A percentile compares a stretch with the other conserved stretches of the same genome.
phyloP scores from a whole-genome alignment of 1,284 basidiomycete genomes.

The Stygiomarasmius scandens region DNA sequence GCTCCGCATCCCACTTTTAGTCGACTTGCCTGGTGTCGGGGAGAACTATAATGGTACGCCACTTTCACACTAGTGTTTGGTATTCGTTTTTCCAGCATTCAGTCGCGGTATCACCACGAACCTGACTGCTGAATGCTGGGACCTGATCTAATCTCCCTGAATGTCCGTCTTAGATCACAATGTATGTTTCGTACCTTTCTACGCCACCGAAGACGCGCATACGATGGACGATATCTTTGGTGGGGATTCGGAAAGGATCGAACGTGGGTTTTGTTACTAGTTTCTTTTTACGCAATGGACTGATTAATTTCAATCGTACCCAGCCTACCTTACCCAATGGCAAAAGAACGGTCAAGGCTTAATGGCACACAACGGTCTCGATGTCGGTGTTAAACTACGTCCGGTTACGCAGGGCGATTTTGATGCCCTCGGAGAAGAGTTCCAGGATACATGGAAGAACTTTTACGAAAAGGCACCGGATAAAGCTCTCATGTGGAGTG shows the following conservation, averaged over 20 bases:
- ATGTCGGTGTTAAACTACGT: conserved; percentile 20
- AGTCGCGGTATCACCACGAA: not conserved
- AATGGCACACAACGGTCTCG: conserved; percentile 16
- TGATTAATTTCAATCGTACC: no score
- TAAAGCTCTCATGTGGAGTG: conserved; percentile 17
- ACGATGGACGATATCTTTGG: conserved; percentile 47
- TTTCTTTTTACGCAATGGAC: no score
- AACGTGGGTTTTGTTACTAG: conserved; percentile 35
- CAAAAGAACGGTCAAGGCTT: not conserved
- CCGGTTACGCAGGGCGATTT: conserved; percentile 14
- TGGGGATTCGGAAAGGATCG: conserved; percentile 34
- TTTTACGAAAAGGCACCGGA: conserved; percentile 15
- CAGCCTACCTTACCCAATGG: conserved; percentile 1
- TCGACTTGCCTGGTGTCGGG: conserved; percentile 18
- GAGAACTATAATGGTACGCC: conserved; percentile 2
- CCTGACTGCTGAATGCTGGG: not conserved
- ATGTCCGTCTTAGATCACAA: conserved; percentile 51
- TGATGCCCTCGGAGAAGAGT: conserved; percentile 15
- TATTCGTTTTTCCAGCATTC: not conserved
- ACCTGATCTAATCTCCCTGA: no score
- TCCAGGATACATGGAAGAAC: conserved; percentile 14
- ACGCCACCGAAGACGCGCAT: conserved; percentile 42
- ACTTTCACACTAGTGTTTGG: not conserved
- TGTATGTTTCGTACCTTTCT: conserved; percentile 34
- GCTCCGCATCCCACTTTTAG: conserved; percentile 32